These are phyloP conservation scores for Puccinia brachypodii DNA, from an alignment of 1,284 basidiomycete species.

Conservation along the genomic window DNA sequence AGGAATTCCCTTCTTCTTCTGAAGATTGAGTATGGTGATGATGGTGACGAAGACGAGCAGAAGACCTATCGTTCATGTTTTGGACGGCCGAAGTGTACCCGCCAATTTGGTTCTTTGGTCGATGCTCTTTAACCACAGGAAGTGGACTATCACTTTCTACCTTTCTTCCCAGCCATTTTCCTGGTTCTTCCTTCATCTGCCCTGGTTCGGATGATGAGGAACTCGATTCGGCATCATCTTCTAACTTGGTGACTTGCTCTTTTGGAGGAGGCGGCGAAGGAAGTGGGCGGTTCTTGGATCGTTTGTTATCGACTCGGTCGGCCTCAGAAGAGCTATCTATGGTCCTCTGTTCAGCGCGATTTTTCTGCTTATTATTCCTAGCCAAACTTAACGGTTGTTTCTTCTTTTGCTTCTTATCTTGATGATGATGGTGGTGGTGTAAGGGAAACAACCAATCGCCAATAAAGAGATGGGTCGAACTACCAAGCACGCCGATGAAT, in stretches of 20 bases:
- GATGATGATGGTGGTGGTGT: background rate
- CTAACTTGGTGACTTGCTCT: too few species aligned
- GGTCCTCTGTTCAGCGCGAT: too few species aligned
- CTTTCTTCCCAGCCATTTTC: too few species aligned
- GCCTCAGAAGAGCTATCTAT: too few species aligned
- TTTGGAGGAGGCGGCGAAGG: too few species aligned
- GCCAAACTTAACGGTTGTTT: too few species aligned
- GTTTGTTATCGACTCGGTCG: too few species aligned
- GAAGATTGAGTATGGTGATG: background rate
- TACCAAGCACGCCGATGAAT: background rate
- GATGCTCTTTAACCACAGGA: background rate
- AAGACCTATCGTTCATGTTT: background rate
- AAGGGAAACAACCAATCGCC: slow-evolving; percentile 15
- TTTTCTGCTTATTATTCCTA: background rate
- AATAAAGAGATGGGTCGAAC: background rate
- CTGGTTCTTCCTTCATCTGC: too few species aligned
- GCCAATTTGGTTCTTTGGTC: background rate
- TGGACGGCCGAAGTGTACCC: background rate
- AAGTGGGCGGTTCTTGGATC: too few species aligned
- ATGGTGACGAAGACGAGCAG: background rate
- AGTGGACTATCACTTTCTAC: too few species aligned
- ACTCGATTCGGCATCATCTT: too few species aligned
- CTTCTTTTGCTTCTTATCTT: background rate
- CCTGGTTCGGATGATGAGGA: too few species aligned
- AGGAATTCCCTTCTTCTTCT: background rate